Evolutionary conservation across 176 grass and related monocot genomes (phyloP), one percentile per base, ranked within the genome.

Genomic region (Aegilops tauschii): DNA sequence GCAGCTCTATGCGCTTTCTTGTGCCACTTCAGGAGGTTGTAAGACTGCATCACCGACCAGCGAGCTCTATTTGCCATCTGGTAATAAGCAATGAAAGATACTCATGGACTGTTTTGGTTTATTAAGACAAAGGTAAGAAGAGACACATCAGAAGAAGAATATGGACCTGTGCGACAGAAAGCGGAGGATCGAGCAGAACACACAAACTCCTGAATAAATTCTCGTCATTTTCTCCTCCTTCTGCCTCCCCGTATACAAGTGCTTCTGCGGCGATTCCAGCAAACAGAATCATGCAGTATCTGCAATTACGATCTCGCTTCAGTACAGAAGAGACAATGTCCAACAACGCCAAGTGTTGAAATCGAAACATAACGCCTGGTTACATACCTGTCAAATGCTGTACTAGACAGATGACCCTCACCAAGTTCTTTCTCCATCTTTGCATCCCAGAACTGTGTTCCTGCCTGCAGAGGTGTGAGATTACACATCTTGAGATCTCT

Each of bases 371-470:
- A 79, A 12, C 77, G 52, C 8, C 40, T 63, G 80, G 18, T 73
- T 36, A 80, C 82, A 12, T 85, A 96, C 96, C 96, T 98, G 67
- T 98, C 96, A 91, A 98, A 98, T 81, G 92, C 85, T 36, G 96
- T 94, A 80, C 82, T 94, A 81, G 90, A 94, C 70, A 98, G 76
- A 80, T 78, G 92, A 17, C 96, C 96, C 40, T 98, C 88, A 47
- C 84, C 88, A 77, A 94, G 93, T 83, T 98, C 96, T 45, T 86
- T 92, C 88, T 94, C 96, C 92, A 98, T 90, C 20, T 96, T 98
- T 80, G 69, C 90, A 90, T 98, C 96, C 96, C 96, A 98, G 91
- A 98, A 96, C 73, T 98, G 96, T 86, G 96, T 98, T 65, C 93
- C 96, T 88, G 96, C 96, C 96, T 98, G 75, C 70, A 78, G 25